A percentile compares a stretch with the other conserved stretches of the same genome.
These are phyloP conservation scores for Knoxdaviesia proteae DNA, from an alignment of 2,329 filamentous ascomycete species.

Conservation along the genomic window DNA sequence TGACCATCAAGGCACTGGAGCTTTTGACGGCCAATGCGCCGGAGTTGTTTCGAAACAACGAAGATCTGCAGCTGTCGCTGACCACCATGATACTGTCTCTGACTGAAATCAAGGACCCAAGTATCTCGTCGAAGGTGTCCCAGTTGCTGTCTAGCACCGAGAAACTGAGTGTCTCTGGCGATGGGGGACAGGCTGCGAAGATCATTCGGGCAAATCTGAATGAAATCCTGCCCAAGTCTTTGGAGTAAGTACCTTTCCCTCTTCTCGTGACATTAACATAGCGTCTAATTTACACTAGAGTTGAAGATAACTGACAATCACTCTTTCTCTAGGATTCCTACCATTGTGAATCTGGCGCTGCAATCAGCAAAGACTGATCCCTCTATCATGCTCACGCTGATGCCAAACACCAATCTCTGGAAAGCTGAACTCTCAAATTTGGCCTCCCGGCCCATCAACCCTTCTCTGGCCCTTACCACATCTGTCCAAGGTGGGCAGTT, in stretches of 20 bases:
- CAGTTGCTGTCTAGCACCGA: constrained; percentile 12
- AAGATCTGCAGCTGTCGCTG: constrained; percentile 24
- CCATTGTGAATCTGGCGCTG: constrained; percentile 27
- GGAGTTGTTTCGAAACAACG: constrained; percentile 20
- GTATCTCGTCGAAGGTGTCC: constrained; percentile 18
- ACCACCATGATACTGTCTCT: constrained; percentile 31
- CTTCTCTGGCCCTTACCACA: constrained; percentile 54
- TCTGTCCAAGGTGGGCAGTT: constrained; percentile 49
- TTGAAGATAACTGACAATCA: too few species aligned
- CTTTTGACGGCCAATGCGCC: constrained; percentile 24
- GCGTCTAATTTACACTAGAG: too few species aligned
- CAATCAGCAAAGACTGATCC: constrained; percentile 16
- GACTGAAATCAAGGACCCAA: constrained; percentile 24
- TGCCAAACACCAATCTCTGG: constrained; percentile 49
- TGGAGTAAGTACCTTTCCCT: constrained; percentile 20
- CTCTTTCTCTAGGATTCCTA: constrained; percentile 21
- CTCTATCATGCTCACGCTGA: constrained; percentile 22
- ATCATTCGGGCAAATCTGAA: neutral
- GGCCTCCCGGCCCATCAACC: constrained; percentile 31
- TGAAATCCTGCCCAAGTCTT: constrained; percentile 13
- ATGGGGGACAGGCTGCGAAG: too few species aligned
- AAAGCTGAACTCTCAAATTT: constrained; percentile 31
- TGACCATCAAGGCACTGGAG: constrained; percentile 23
- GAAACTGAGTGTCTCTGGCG: too few species aligned
- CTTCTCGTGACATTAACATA: too few species aligned